Percentiles rank a stretch among this genome's conserved stretches.
These are phyloP conservation scores for Chaetomium sp. DNA, from an alignment of 2,329 filamentous ascomycete genomes.

Conservation along the genomic window DNA sequence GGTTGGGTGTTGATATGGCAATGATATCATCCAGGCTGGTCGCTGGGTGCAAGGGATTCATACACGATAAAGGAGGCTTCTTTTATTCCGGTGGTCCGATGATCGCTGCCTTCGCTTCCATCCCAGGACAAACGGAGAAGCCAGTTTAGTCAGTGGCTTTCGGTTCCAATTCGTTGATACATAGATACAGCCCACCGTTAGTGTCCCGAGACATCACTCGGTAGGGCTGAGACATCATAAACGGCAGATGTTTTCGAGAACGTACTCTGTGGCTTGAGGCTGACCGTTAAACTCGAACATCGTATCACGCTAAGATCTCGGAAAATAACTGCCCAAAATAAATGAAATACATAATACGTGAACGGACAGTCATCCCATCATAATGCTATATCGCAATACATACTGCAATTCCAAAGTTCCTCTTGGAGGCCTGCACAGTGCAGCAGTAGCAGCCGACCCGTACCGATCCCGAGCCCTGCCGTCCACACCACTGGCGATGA, in stretches of 20 bases:
- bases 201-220: neutral
- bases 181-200: neutral
- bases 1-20: neutral
- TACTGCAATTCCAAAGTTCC: slow-evolving; percentile 1
- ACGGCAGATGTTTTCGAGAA: neutral
- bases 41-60: neutral
- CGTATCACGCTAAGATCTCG: neutral
- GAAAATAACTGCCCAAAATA: neutral
- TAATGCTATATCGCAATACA: neutral
- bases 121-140: neutral
- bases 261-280: too few species aligned
- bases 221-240: neutral
- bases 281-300: neutral
- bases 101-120: neutral
- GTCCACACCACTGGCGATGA: neutral
- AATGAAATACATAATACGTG: slow-evolving; percentile 2
- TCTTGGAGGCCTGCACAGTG: neutral
- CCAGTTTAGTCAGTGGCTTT: neutral
- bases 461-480: slow-evolving; percentile 17
- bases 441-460: slow-evolving; percentile 5
- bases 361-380: neutral
- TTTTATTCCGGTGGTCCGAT: neutral
- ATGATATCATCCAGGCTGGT: neutral
- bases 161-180: neutral
- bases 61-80: neutral